A percentile compares a stretch with the other conserved stretches of the same genome.
Evolutionary conservation across 2,329 filamentous ascomycete genomes (phyloP).

Genomic region (Orbilia ellipsospora): DNA sequence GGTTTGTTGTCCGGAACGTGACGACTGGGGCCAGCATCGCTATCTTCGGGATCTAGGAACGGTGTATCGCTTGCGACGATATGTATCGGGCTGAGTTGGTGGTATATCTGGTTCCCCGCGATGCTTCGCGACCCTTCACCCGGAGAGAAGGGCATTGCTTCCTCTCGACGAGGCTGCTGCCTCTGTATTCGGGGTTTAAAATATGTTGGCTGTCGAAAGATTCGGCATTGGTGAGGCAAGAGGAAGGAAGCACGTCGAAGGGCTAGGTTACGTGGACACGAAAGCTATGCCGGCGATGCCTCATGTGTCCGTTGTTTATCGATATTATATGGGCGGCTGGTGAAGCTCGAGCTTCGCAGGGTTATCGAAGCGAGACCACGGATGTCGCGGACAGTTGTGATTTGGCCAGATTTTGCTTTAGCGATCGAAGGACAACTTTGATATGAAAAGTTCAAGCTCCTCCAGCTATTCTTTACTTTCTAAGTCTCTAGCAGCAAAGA

Average conservation of each 20-base stretch:
- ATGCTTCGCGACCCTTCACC: conserved; percentile 51
- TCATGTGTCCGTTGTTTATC: not conserved
- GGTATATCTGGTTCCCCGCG: conserved; percentile 32
- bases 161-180: conserved; percentile 13
- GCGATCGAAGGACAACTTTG: no score
- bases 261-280: no score
- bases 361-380: no score
- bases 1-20: conserved; percentile 35
- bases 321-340: not conserved
- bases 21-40: conserved; percentile 30
- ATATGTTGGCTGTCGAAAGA: not conserved
- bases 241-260: not conserved
- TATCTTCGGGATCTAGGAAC: conserved; percentile 20
- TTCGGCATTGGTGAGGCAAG: conserved; percentile 24
- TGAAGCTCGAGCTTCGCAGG: not conserved
- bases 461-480: no score
- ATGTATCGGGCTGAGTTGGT: conserved; percentile 36
- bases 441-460: no score
- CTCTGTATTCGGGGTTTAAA: conserved; percentile 22
- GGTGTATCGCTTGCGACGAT: conserved; percentile 20
- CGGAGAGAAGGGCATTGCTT: conserved; percentile 45
- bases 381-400: no score
- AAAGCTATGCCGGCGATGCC: no score
- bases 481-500: no score
- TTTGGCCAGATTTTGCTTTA: no score